phyloP scores from a whole-genome alignment of 2,329 filamentous ascomycete genomes.

The Colletotrichum abscissum region DNA sequence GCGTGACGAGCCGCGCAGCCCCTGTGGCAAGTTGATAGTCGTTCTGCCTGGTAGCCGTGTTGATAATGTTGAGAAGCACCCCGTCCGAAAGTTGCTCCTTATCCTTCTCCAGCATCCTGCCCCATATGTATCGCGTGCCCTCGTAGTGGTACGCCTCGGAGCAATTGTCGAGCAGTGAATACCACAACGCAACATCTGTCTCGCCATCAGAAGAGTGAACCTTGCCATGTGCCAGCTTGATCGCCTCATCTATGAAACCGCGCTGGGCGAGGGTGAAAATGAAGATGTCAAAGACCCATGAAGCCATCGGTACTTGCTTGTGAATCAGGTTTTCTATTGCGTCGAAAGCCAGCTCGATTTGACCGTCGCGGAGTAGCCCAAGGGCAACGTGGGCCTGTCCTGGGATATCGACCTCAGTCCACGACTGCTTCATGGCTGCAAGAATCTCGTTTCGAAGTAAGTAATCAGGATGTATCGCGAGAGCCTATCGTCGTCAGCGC shows the following conservation, averaged over 20 bases:
- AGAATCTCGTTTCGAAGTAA: conserved; percentile 78
- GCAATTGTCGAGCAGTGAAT: conserved; percentile 80
- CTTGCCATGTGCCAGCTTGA: conserved; percentile 73
- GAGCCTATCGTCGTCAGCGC: conserved; percentile 57
- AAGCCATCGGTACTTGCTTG: conserved; percentile 64
- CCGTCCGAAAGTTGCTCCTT: conserved; percentile 73
- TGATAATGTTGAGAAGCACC: conserved; percentile 75
- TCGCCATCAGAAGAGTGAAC: conserved; percentile 48
- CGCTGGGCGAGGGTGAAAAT: conserved; percentile 78
- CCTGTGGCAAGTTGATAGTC: conserved; percentile 77
- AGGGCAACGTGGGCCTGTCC: conserved; percentile 76
- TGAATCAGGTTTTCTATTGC: conserved; percentile 75
- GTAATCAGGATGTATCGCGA: conserved; percentile 90
- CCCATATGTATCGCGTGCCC: conserved; percentile 78
- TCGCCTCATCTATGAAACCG: conserved; percentile 81
- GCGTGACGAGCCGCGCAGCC: conserved; percentile 74
- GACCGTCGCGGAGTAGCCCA: conserved; percentile 82
- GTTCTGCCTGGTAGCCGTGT: conserved; percentile 75
- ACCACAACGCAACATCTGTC: conserved; percentile 67
- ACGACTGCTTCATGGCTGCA: conserved; percentile 77
- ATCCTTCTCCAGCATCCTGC: conserved; percentile 52
- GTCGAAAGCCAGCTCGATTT: conserved; percentile 83
- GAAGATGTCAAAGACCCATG: conserved; percentile 84
- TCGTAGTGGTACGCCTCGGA: conserved; percentile 72
- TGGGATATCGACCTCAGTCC: conserved; percentile 71